Percentiles rank a stretch among this genome's conserved stretches.
phyloP scores from a whole-genome alignment of 2,329 filamentous ascomycete species.

The Pseudogymnoascus sp. region DNA sequence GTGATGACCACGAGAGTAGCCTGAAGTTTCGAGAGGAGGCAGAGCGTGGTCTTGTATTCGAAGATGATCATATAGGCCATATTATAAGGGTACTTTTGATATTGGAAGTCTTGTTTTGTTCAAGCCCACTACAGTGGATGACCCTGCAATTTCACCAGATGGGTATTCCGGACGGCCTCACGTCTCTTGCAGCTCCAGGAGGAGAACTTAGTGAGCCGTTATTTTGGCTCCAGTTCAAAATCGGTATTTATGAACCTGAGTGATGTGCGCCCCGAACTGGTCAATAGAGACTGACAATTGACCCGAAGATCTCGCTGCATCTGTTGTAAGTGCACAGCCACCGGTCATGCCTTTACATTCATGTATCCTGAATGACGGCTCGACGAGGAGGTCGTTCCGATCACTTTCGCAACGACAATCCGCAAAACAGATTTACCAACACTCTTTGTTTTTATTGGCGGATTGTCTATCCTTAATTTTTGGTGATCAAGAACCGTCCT shows the following conservation, averaged over 20 bases:
- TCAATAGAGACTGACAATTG: not conserved
- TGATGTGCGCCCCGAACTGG: not conserved
- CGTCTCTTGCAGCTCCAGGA: not conserved
- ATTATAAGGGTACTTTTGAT: not conserved
- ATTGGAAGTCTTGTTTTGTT: not conserved
- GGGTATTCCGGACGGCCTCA: not conserved
- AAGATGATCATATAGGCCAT: not conserved
- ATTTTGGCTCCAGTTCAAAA: conserved; percentile 9
- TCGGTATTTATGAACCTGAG: conserved; percentile 6
- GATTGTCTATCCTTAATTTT: not conserved
- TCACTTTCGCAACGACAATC: not conserved
- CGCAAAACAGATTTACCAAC: not conserved
- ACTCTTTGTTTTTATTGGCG: not conserved
- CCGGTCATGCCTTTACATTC: not conserved
- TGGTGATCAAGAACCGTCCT: not conserved
- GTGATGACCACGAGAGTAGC: not conserved
- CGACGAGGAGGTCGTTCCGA: not conserved
- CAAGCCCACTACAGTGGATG: conserved; percentile 1
- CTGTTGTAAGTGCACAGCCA: not conserved
- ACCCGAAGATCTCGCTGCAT: conserved; percentile 1
- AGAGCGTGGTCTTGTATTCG: not conserved
- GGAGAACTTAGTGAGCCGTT: not conserved
- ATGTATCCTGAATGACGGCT: not conserved
- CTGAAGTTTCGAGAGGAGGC: not conserved
- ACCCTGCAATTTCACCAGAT: not conserved